Evolutionary conservation across 495 filamentous ascomycete species (phyloP).

Genomic region (Penicillium turbatum): DNA sequence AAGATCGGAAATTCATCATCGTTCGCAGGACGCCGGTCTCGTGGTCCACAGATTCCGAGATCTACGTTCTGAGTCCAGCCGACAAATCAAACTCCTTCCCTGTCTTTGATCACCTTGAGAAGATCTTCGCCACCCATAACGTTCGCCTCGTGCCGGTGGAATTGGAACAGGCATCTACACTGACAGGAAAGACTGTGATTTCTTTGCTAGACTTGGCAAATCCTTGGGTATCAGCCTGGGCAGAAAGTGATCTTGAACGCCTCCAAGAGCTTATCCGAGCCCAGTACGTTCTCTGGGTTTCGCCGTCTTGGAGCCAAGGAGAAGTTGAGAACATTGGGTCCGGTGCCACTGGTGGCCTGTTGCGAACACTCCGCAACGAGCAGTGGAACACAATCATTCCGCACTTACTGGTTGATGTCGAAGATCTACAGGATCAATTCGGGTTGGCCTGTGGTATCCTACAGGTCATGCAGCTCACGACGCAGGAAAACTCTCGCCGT

Average conservation of each 20-base stretch:
- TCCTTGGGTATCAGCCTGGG: slow-evolving; percentile 18
- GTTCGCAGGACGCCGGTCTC: slow-evolving; percentile 11
- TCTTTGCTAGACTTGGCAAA: slow-evolving; percentile 20
- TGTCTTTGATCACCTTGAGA: slow-evolving; percentile 13
- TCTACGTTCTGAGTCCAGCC: slow-evolving; percentile 12
- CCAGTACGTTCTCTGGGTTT: slow-evolving; percentile 25
- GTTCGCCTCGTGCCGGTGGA: slow-evolving; percentile 12
- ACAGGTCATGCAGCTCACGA: slow-evolving; percentile 19
- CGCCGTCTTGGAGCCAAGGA: slow-evolving; percentile 13
- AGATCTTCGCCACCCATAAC: slow-evolving; percentile 11
- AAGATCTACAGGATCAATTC: slow-evolving; percentile 8
- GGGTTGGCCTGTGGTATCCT: slow-evolving; percentile 13
- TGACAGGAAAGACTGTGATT: slow-evolving; percentile 20
- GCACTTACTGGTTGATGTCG: slow-evolving; percentile 12
- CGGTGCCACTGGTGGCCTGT: slow-evolving; percentile 17
- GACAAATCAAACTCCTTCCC: slow-evolving; percentile 2
- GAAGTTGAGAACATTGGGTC: slow-evolving; percentile 7
- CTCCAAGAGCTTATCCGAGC: slow-evolving; percentile 16
- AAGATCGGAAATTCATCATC: slow-evolving; percentile 12
- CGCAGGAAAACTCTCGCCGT: slow-evolving; percentile 8
- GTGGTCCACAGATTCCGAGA: slow-evolving; percentile 13
- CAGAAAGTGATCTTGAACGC: slow-evolving; percentile 8
- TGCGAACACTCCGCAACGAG: slow-evolving; percentile 27
- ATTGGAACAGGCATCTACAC: slow-evolving; percentile 10
- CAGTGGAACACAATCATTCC: slow-evolving; percentile 14